Evolutionary conservation across 2,329 filamentous ascomycete species (phyloP).

Genomic region (Cercospora zeina): DNA sequence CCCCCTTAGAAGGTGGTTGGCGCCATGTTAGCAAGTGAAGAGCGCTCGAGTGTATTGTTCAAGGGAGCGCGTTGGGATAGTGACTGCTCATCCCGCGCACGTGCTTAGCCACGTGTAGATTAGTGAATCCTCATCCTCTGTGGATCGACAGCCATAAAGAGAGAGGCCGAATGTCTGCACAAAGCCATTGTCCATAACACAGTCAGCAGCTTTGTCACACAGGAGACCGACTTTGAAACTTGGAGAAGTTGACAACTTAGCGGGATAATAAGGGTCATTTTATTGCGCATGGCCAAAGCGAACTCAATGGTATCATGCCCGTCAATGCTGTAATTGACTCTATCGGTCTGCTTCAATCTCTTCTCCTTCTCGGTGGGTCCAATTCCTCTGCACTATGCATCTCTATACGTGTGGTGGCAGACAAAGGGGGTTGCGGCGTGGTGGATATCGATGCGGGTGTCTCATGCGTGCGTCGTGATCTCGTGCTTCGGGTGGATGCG

Average conservation of each 20-base stretch:
- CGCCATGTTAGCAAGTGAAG: background rate
- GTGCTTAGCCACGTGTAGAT: background rate
- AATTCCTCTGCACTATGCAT: conserved; percentile 10
- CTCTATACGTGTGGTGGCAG: conserved; percentile 16
- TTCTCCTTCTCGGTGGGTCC: conserved; percentile 11
- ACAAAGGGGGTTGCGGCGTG: conserved; percentile 18
- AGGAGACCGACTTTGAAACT: background rate
- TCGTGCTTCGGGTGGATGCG: conserved; percentile 14
- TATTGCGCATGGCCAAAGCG: conserved; percentile 10
- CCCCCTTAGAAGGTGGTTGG: background rate
- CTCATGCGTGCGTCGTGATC: conserved; percentile 16
- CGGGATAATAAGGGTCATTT: background rate
- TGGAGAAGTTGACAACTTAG: background rate
- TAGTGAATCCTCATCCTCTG: background rate
- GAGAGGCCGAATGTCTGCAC: background rate
- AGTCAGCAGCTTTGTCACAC: background rate
- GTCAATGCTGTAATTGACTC: conserved; percentile 14
- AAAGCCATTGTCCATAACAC: background rate
- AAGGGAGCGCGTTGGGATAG: background rate
- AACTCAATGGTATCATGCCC: conserved; percentile 2
- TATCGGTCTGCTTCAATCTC: conserved; percentile 13
- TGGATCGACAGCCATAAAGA: too few species aligned
- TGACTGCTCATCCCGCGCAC: background rate
- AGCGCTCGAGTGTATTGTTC: background rate
- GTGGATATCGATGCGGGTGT: conserved; percentile 14